Percentiles rank a stretch among this genome's conserved stretches.
Conservation (phyloP, 495 filamentous ascomycete genomes). For the Daldinia vernicosa region DNA sequence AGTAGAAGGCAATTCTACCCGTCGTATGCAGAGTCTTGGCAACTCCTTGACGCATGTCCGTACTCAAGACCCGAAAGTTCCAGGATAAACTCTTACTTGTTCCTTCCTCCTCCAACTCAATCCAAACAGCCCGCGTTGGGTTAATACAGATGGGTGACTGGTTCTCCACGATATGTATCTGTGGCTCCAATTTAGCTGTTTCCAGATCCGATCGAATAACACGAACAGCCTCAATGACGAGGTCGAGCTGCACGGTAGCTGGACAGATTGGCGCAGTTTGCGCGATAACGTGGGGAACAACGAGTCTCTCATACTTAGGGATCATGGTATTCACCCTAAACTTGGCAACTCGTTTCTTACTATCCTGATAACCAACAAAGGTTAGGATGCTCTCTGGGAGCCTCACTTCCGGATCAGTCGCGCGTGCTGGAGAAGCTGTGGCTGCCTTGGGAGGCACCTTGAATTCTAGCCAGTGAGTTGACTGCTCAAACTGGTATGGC, state of each 20-base stretch:
- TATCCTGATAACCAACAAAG: slow-evolving; percentile 57
- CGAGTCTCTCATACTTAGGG: slow-evolving; percentile 49
- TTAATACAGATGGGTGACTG: slow-evolving; percentile 55
- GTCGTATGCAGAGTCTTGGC: slow-evolving; percentile 41
- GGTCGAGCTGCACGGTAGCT: slow-evolving; percentile 56
- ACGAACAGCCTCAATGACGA: slow-evolving; percentile 58
- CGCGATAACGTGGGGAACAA: slow-evolving; percentile 57
- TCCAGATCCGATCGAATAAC: slow-evolving; percentile 49
- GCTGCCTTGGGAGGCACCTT: slow-evolving; percentile 36
- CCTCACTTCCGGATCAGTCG: slow-evolving; percentile 17
- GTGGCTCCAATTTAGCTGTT: slow-evolving; percentile 43
- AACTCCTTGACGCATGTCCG: slow-evolving; percentile 37
- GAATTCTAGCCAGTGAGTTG: slow-evolving; percentile 46
- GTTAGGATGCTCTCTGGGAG: slow-evolving; percentile 46
- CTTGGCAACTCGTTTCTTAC: slow-evolving; percentile 43
- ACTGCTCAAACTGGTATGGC: slow-evolving; percentile 56
- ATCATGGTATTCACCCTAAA: slow-evolving; percentile 61
- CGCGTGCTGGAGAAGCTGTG: slow-evolving; percentile 1
- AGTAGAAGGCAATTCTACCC: slow-evolving; percentile 46
- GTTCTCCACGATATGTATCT: slow-evolving; percentile 51
- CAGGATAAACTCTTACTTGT: slow-evolving; percentile 25
- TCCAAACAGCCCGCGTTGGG: slow-evolving; percentile 49
- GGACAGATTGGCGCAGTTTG: slow-evolving; percentile 61
- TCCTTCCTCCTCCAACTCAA: slow-evolving; percentile 46
- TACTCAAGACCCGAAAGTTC: slow-evolving; percentile 32